Base-by-base conservation (phyloP, 805 yeast species). In the Blastobotrys peoriensis region DNA sequence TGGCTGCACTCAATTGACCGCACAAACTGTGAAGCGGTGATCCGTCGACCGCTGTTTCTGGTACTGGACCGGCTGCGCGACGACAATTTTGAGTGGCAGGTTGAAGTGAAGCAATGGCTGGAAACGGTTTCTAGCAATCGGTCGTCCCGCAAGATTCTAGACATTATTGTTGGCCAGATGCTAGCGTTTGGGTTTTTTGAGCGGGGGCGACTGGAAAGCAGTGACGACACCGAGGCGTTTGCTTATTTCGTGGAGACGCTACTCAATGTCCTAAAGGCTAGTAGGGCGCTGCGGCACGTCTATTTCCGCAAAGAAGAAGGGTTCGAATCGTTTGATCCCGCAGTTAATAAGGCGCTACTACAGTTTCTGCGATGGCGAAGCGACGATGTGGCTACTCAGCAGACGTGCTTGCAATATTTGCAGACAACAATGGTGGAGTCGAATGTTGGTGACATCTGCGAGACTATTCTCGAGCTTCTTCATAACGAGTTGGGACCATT, bases 1-100 rank as follows among this genome's bases (percentile, higher is more conserved):
- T 91, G 97, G 97, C 70, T 71, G 2, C 91, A 85, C 54, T 73
- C 91, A 0, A 74, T 71, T 36, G 86, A 79, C 30, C 55, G 64
- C 3, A 50, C 60, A 2, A 62, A 64, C 53, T 50, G 52, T 49
- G 80, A 72, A 41, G 50, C 21, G 17, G 35, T 47, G 23, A 10
- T 39, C 15, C 16, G 15, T 3, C 33, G 41, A 22, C 22, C 40
- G 15, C 30, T 19, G 42, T 18, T 43, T 22, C 37, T 21, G 41
- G 21, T 41, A 20, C 40, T 33, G 5, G 41, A 22, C n/a, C 33
- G 13, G 34, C 30, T 43, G 13, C 25, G n/a, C 19, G 6, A 15
- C 4, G 41, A 38, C 4, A 37, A 40, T 25, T 17, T 18, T 15
- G 35, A 41, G 16, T 35, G 33, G 40, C 36, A 19, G 44, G 22